A percentile compares a stretch with the other conserved stretches of the same genome.
These are phyloP conservation scores for Geotrichum siamense DNA, from an alignment of 1,139 yeast species.

Conservation along the genomic window DNA sequence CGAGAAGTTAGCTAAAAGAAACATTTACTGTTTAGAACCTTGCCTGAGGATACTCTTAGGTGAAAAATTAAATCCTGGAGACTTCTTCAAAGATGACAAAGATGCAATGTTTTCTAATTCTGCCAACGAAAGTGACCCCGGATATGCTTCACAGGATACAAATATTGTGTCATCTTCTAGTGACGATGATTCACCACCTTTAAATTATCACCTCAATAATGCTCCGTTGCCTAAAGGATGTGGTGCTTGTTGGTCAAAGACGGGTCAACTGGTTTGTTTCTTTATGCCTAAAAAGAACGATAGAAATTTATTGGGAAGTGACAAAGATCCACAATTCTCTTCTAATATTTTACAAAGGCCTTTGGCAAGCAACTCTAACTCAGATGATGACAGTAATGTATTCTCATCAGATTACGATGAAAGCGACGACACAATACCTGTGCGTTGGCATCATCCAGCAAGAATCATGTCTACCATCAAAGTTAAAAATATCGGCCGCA, in stretches of 20 bases:
- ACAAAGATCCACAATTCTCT: neutral
- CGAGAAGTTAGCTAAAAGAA: conserved; percentile 47
- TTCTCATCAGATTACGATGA: conserved; percentile 13
- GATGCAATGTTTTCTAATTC: conserved; percentile 30
- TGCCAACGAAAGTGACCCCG: conserved; percentile 2
- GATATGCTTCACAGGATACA: neutral
- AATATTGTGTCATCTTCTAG: conserved; percentile 19
- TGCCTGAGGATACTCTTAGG: conserved; percentile 76
- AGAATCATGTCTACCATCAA: conserved; percentile 8
- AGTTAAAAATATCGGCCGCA: conserved; percentile 11
- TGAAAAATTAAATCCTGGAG: conserved; percentile 55
- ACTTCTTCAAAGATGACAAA: conserved; percentile 33
- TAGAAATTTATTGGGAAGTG: neutral
- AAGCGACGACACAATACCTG: conserved; percentile 9
- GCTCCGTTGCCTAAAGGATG: conserved; percentile 91
- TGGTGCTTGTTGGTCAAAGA: conserved; percentile 81
- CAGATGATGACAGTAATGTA: conserved; percentile 14
- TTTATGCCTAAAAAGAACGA: conserved; percentile 47
- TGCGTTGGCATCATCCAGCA: conserved; percentile 12
- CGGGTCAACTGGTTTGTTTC: conserved; percentile 75
- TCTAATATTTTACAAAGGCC: conserved; percentile 7
- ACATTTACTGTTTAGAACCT: conserved; percentile 70
- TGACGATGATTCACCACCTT: conserved; percentile 23
- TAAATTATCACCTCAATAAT: conserved; percentile 44
- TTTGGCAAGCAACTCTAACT: conserved; percentile 6